Evolutionary conservation across 768 basidiomycete species (phyloP).

Genomic region (Neoboletus brunneissimus): DNA sequence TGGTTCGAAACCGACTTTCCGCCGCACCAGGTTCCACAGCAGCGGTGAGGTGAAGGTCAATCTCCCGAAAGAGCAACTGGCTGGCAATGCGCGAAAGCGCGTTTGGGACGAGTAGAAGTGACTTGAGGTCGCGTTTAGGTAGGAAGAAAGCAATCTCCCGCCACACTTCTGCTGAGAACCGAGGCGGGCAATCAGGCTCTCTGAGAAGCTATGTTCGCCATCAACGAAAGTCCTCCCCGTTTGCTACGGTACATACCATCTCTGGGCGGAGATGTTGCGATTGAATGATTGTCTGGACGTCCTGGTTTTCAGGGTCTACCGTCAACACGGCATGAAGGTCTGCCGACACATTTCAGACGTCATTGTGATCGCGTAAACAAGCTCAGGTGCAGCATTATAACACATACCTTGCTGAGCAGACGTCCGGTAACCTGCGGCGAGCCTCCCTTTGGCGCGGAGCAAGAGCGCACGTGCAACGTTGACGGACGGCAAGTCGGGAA

Average conservation of each 20-base stretch:
- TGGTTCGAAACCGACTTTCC: slow-evolving; percentile 16
- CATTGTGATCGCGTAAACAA: not conserved
- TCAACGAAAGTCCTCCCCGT: not conserved
- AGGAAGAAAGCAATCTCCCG: slow-evolving; percentile 62
- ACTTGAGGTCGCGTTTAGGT: slow-evolving; percentile 62
- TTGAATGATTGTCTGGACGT: slow-evolving; percentile 61
- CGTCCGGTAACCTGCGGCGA: slow-evolving; percentile 56
- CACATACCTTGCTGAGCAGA: slow-evolving; percentile 62
- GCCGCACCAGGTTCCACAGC: slow-evolving; percentile 24
- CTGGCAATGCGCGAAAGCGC: slow-evolving; percentile 66
- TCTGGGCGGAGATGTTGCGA: slow-evolving; percentile 50
- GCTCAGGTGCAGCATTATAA: not conserved
- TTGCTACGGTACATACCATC: slow-evolving; percentile 41
- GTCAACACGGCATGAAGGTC: slow-evolving; percentile 65
- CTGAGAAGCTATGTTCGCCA: slow-evolving; percentile 23
- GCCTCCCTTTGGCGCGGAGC: slow-evolving; percentile 61
- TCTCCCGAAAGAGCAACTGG: slow-evolving; percentile 60
- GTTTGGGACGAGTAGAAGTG: slow-evolving; percentile 62
- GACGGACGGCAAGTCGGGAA: slow-evolving; percentile 49
- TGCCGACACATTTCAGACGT: slow-evolving; percentile 26
- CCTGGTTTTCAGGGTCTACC: slow-evolving; percentile 66
- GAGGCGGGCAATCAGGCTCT: slow-evolving; percentile 45
- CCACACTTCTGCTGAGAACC: slow-evolving; percentile 71
- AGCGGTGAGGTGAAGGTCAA: slow-evolving; percentile 60
- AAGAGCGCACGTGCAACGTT: slow-evolving; percentile 60